Evolutionary conservation across 1,284 basidiomycete genomes (phyloP), one percentile per base, ranked within the genome.

Genomic region (Entoloma clypeatum): DNA sequence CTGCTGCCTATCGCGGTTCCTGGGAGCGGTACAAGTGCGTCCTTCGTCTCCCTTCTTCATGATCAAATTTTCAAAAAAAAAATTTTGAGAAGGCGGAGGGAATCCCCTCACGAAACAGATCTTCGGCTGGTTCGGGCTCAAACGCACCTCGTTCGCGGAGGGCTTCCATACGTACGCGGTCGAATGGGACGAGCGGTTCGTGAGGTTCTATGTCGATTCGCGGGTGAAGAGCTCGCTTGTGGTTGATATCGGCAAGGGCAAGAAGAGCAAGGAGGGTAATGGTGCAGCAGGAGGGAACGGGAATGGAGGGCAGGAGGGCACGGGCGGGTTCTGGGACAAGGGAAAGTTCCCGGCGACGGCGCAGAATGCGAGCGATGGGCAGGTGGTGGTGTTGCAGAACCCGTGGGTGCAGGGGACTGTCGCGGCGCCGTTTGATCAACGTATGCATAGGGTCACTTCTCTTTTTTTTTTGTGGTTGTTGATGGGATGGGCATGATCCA

Each of bases 371-470:
- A 72, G 71, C 8, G 47, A 36, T 25, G 49, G 49, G 2, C 62
- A 70, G 7, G 71, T 75, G 37, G 72, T 80, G 42, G 75, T 77
- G 0, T 59, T 64, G 2, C 18, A 57, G 37, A 55, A 65, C 55
- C 83, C 81, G 19, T 92, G 79, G 74, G 51, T 53, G 38, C 55
- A 55, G 19, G 63, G 69, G 7, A 60, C 58, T 4, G 71, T 70
- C 36, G 72, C 75, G 18, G 86, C 89, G 2, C 90, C 89, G 8
- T 93, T 90, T 58, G 88, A 93, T 64, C 79, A 88, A 60, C 64
- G 81, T 82, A 44, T 7, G 53, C n/a, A n/a, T n/a, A n/a, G n/a
- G n/a, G n/a, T n/a, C n/a, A n/a, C n/a, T n/a, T n/a, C n/a, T n/a
- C 73, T 56, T 3, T 30, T 27, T 17, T 46, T 25, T 42, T 23